phyloP scores from a whole-genome alignment of 257 asterid species.

The Agastache rugosa region DNA sequence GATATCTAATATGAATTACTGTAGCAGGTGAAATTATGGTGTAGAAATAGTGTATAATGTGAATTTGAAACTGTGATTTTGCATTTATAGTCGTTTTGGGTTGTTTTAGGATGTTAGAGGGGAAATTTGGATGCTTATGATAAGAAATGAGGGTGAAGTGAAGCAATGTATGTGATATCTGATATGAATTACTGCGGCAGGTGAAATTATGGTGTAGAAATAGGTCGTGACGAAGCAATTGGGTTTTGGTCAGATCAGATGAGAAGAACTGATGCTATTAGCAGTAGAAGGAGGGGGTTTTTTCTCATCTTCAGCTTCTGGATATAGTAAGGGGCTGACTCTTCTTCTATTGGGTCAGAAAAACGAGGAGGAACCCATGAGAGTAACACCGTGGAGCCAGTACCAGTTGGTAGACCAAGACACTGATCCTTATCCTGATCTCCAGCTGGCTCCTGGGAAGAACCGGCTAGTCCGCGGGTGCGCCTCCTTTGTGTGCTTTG shows the following conservation, averaged over 20 bases:
- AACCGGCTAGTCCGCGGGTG: conserved; percentile 73
- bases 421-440: conserved; percentile 72
- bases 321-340: conserved; percentile 94
- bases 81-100: not conserved
- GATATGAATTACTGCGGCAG: conserved; percentile 36
- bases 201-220: conserved; percentile 28
- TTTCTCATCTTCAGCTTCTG: conserved; percentile 97
- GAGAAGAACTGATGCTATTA: conserved; percentile 92
- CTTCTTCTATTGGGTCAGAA: conserved; percentile 88
- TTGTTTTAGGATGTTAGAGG: not conserved
- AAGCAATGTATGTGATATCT: conserved; percentile 14
- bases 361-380: conserved; percentile 89
- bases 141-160: not conserved
- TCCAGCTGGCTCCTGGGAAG: conserved; percentile 96
- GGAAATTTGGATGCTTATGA: conserved; percentile 6
- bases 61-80: not conserved
- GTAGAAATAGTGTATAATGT: conserved; percentile 14
- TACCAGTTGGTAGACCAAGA: conserved; percentile 98
- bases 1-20: conserved; percentile 20
- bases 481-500: conserved; percentile 83
- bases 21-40: conserved; percentile 39
- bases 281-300: conserved; percentile 99
- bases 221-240: conserved; percentile 36
- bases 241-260: conserved; percentile 70
- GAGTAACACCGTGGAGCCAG: conserved; percentile 98